phyloP scores from a whole-genome alignment of 73 alveolate genomes.

The Tetrahymena thermophila region DNA sequence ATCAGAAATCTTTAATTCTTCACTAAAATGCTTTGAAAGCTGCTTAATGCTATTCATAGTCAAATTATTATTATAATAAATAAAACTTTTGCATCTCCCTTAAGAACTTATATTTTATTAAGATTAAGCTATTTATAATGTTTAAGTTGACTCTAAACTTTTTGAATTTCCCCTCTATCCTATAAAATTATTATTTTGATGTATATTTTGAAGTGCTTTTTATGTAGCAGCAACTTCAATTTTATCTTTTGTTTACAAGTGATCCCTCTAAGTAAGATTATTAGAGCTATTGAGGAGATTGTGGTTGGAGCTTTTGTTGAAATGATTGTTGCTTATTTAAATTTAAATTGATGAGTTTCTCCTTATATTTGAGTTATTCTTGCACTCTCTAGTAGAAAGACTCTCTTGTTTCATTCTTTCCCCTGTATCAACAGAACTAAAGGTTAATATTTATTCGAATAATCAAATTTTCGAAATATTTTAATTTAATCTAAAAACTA shows the following conservation, averaged over 20 bases:
- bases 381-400: neutral
- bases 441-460: neutral
- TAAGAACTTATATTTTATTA: neutral
- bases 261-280: neutral
- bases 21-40: neutral
- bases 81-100: neutral
- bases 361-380: neutral
- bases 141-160: neutral
- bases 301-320: neutral
- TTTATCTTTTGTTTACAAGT: neutral
- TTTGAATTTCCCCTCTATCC: neutral
- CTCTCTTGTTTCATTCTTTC: neutral
- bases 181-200: too few relatives aligned
- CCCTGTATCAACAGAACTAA: conserved; percentile 3
- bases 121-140: neutral
- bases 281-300: neutral
- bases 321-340: neutral
- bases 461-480: neutral
- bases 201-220: too few relatives aligned
- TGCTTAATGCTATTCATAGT: neutral
- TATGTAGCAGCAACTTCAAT: neutral
- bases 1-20: neutral
- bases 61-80: neutral
- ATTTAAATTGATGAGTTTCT: neutral
- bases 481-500: too few relatives aligned